Evolutionary conservation across 495 filamentous ascomycete species (phyloP), one percentile per base, ranked within the genome.

Genomic region (Xylaria nigripes): DNA sequence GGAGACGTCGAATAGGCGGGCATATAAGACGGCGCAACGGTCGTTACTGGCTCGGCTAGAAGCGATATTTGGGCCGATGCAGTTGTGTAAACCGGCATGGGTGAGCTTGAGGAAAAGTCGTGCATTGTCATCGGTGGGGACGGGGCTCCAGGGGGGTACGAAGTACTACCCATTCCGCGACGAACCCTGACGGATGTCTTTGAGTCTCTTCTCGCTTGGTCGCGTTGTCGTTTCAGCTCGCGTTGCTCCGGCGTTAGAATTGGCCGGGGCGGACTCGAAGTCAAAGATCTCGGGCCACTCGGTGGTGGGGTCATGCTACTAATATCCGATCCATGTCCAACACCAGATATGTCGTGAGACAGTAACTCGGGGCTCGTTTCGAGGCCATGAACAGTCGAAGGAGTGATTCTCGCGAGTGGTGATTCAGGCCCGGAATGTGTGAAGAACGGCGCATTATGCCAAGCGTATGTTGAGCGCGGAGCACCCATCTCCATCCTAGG

Each of bases 201-300:
- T 32, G 68, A 67, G 48, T 68, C 66, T 44, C 71, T 68, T 22
- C 75, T 65, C 29, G 66, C 72, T 47, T 74, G 74, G 50, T 76
- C 74, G 40, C 68, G 65, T 51, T 78, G 75, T 41, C 71, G 68
- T 60, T 76, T 78, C 4, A 76, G 59, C 48, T 75, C 73, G 43
- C 75, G 67, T 56, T 76, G 74, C 56, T 76, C 74, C 4, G 73
- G 63, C 6, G 72, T 75, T 41, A 78, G 64, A 10, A 63, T 64
- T 48, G 59, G 66, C 48, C 72, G 65, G 2, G 75, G 72, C 4
- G 74, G 73, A 67, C 75, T 76, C 23, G 69, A 68, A 25, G 72
- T 76, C 41, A 70, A 65, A 7, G 74, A 76, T 55, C 72, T 62
- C 12, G 75, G 72, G 23, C 57, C 65, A 48, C 67, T 72, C 13